A percentile compares a stretch with the other conserved stretches of the same genome.
phyloP scores from a whole-genome alignment of 371 early-diverging fungal species.

The Mucor sp. region DNA sequence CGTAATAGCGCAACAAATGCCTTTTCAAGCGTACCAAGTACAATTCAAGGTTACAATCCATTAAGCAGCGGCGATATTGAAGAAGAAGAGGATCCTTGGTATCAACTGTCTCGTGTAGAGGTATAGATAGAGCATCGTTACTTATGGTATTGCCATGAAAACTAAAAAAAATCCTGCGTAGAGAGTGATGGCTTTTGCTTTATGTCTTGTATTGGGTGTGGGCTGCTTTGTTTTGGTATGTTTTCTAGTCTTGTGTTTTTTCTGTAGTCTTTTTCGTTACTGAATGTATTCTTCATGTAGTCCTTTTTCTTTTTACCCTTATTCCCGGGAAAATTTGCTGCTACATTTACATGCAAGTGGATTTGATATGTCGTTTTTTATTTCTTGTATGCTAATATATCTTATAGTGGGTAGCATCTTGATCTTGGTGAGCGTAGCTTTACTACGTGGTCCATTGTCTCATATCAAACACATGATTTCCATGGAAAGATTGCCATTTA shows the following conservation, averaged over 20 bases:
- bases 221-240: constrained; percentile 50
- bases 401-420: constrained; percentile 47
- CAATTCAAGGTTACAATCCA: constrained; percentile 52
- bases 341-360: constrained; percentile 59
- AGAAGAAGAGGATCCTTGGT: constrained; percentile 55
- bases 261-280: background rate
- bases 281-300: too few relatives aligned
- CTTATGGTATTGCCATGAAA: background rate
- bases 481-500: constrained; percentile 61
- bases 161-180: constrained; percentile 5
- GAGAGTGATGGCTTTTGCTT: constrained; percentile 54
- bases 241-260: background rate
- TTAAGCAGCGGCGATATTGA: constrained; percentile 32
- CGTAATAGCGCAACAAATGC: constrained; percentile 40
- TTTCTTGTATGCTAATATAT: background rate
- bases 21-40: constrained; percentile 42
- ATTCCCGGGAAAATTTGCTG: constrained; percentile 63
- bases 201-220: constrained; percentile 50
- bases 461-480: constrained; percentile 65
- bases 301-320: constrained; percentile 53
- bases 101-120: constrained; percentile 53
- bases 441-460: constrained; percentile 65
- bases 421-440: constrained; percentile 58
- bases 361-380: background rate
- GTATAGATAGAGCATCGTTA: constrained; percentile 8